phyloP scores from a whole-genome alignment of 2,329 filamentous ascomycete species.

The Trichophyton schoenleinii region DNA sequence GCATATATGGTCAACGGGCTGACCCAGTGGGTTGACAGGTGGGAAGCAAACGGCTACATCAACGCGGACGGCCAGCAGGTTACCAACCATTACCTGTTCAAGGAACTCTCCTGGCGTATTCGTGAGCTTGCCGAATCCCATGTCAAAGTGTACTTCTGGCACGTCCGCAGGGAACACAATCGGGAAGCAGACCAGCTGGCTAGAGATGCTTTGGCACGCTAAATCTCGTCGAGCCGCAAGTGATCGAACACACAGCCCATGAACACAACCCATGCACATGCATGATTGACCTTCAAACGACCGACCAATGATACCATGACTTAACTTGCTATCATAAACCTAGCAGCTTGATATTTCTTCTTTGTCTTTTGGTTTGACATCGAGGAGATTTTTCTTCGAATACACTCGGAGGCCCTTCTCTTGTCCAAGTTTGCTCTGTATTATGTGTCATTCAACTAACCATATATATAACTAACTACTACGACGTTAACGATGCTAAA shows the following conservation, averaged over 20 bases:
- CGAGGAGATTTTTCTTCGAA: not conserved
- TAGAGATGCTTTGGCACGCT: not conserved
- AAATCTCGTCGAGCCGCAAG: not conserved
- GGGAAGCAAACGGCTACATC: constrained; percentile 21
- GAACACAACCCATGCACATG: too few relatives aligned
- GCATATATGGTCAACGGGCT: constrained; percentile 24
- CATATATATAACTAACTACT: too few relatives aligned
- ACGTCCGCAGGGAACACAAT: constrained; percentile 17
- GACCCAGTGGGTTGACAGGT: constrained; percentile 22
- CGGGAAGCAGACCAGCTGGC: not conserved
- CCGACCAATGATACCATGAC: not conserved
- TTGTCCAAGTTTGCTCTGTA: not conserved
- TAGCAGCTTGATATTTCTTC: not conserved
- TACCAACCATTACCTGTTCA: constrained; percentile 17
- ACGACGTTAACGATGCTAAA: too few relatives aligned
- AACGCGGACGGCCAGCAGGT: constrained; percentile 17
- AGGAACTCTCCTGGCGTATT: constrained; percentile 12
- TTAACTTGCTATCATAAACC: not conserved
- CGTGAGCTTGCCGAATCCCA: constrained; percentile 14
- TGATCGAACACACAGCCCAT: too few relatives aligned
- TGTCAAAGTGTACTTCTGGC: constrained; percentile 19
- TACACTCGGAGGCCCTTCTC: not conserved
- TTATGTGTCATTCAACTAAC: not conserved
- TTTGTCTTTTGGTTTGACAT: not conserved
- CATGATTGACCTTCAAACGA: too few relatives aligned